phyloP scores from a whole-genome alignment of 179 eudicot genomes.

The Camellia oleifera region DNA sequence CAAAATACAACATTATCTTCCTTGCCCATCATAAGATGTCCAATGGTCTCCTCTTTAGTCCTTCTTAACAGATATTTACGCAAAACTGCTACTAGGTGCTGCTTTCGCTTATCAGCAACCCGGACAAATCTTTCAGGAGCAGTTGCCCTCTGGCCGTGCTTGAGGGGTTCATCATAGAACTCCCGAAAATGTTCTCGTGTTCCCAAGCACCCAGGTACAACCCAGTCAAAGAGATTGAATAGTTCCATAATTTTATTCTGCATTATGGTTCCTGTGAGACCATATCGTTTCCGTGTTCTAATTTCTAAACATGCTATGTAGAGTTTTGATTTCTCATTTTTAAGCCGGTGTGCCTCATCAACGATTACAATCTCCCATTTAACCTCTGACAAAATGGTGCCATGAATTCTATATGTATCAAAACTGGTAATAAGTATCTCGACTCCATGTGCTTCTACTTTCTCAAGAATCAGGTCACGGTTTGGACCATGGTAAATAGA shows the following conservation, averaged over 20 bases:
- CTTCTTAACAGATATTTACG: constrained; percentile 77
- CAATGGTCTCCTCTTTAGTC: constrained; percentile 96
- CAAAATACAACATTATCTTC: constrained; percentile 99
- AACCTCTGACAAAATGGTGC: constrained; percentile 51
- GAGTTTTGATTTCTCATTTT: constrained; percentile 91
- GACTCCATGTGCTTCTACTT: constrained; percentile 48
- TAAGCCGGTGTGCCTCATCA: constrained; percentile 95
- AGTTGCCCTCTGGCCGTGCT: constrained; percentile 91
- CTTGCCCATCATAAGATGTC: constrained; percentile 97
- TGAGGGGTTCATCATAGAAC: constrained; percentile 91
- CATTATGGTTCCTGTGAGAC: constrained; percentile 96
- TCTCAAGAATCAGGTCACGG: constrained; percentile 84
- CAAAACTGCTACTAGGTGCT: constrained; percentile 74
- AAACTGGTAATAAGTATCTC: constrained; percentile 94
- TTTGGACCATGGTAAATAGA: constrained; percentile 87
- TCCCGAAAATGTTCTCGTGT: constrained; percentile 94
- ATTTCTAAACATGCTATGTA: constrained; percentile 67
- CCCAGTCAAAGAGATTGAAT: constrained; percentile 94
- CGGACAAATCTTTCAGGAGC: constrained; percentile 78
- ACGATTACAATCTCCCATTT: constrained; percentile 83
- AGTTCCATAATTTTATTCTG: constrained; percentile 97
- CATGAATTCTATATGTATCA: constrained; percentile 85
- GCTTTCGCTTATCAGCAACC: constrained; percentile 78
- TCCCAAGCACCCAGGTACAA: constrained; percentile 82
- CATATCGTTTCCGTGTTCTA: constrained; percentile 75